Percentiles rank a stretch among this genome's conserved stretches.
phyloP scores from a whole-genome alignment of 345 rosid species.

The Salix exigua region DNA sequence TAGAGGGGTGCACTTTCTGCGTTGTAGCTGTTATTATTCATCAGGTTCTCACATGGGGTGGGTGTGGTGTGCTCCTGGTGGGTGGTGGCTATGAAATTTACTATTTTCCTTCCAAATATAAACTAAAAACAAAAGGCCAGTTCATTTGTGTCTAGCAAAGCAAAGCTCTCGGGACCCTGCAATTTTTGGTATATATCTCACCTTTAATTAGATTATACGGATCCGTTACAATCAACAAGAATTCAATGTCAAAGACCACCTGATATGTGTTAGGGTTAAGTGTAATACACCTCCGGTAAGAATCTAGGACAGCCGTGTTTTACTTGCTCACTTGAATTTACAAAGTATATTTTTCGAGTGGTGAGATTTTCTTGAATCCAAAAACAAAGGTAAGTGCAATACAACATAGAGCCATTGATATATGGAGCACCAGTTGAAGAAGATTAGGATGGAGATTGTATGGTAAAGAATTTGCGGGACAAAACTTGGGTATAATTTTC shows the following conservation, averaged over 20 bases:
- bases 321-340: too few species aligned
- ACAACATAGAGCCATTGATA: neutral
- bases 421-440: neutral
- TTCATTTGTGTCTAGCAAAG: neutral
- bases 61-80: neutral
- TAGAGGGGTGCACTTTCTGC: neutral
- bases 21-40: neutral
- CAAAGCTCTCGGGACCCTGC: neutral
- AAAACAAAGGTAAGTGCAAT: neutral
- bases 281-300: neutral
- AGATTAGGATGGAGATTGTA: neutral
- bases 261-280: neutral
- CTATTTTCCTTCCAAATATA: neutral
- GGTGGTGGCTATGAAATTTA: conserved; percentile 2
- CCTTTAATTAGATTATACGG: neutral
- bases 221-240: neutral
- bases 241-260: neutral
- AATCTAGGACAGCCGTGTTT: accelerated
- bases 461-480: neutral
- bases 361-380: too few species aligned
- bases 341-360: too few species aligned
- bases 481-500: conserved; percentile 6
- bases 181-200: neutral
- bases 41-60: conserved; percentile 42
- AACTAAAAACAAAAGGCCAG: neutral